Evolutionary conservation across 345 rosid species (phyloP).

Genomic region (Carallia brachiata): DNA sequence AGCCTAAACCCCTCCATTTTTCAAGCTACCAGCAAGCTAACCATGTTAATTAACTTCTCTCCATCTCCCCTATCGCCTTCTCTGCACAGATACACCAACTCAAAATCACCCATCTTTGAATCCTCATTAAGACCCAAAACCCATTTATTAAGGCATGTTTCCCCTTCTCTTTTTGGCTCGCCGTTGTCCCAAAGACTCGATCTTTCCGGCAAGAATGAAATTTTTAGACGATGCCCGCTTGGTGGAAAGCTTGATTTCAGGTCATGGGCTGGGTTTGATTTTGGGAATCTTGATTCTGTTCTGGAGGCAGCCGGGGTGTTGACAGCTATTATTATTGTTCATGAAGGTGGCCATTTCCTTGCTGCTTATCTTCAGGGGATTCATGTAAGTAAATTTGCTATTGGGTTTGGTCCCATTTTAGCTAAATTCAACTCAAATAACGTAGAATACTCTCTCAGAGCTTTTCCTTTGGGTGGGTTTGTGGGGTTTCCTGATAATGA

Average conservation of each 20-base stretch:
- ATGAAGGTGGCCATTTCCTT: constrained; percentile 85
- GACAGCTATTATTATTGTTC: constrained; percentile 85
- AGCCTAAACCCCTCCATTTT: constrained; percentile 15
- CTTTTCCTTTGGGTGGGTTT: constrained; percentile 92
- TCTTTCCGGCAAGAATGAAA: constrained; percentile 33
- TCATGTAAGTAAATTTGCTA: constrained; percentile 92
- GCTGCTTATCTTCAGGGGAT: constrained; percentile 96
- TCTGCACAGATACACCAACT: constrained; percentile 32
- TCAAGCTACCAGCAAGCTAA: constrained; percentile 11
- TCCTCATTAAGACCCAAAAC: constrained; percentile 45
- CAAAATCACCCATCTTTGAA: constrained; percentile 37
- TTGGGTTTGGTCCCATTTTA: constrained; percentile 92
- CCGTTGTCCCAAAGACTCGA: constrained; percentile 29
- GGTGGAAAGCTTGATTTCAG: constrained; percentile 40
- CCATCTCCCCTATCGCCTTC: constrained; percentile 42
- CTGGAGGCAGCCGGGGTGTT: constrained; percentile 77
- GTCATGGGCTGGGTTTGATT: constrained; percentile 65
- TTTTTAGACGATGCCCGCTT: constrained; percentile 32
- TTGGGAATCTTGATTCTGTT: constrained; percentile 65
- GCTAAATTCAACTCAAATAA: constrained; percentile 82
- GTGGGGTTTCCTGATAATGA: constrained; percentile 98
- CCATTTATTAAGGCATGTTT: constrained; percentile 47
- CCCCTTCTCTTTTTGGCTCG: constrained; percentile 30
- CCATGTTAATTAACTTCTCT: constrained; percentile 70
- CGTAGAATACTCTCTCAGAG: constrained; percentile 85